phyloP scores from a whole-genome alignment of 1,284 basidiomycete species.

The Puccinia hordei region DNA sequence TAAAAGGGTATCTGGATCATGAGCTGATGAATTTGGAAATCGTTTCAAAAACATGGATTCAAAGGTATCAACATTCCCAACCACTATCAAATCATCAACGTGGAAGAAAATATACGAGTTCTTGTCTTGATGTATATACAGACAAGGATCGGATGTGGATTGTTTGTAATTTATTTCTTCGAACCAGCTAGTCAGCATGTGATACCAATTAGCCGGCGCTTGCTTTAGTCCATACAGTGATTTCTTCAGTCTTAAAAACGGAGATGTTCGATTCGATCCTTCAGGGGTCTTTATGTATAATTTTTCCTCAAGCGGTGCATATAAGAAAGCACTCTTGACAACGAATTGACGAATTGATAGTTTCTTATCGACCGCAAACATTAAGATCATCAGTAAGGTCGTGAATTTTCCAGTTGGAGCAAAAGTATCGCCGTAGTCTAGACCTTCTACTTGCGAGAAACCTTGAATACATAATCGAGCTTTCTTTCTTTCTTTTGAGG shows the following conservation, averaged over 20 bases:
- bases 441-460: conserved; percentile 61
- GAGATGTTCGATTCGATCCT: conserved; percentile 49
- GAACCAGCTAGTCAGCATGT: no score
- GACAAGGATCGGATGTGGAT: background rate
- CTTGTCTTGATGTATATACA: background rate
- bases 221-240: conserved; percentile 17
- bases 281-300: conserved; percentile 60
- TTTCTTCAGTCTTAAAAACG: background rate
- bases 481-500: conserved; percentile 59
- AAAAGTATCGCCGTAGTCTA: conserved; percentile 63
- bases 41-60: background rate
- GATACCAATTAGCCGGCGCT: background rate
- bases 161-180: background rate
- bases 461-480: conserved; percentile 62
- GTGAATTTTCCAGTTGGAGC: conserved; percentile 55
- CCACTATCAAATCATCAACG: conserved; percentile 12
- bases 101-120: conserved; percentile 4
- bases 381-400: no score
- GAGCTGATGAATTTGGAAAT: conserved; percentile 9
- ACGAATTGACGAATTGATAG: no score
- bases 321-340: no score
- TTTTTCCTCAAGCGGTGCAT: background rate
- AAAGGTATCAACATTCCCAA: background rate
- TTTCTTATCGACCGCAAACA: no score
- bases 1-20: background rate